Base-by-base conservation (phyloP, 2,329 filamentous ascomycete species). In the Colletotrichum sp. region DNA sequence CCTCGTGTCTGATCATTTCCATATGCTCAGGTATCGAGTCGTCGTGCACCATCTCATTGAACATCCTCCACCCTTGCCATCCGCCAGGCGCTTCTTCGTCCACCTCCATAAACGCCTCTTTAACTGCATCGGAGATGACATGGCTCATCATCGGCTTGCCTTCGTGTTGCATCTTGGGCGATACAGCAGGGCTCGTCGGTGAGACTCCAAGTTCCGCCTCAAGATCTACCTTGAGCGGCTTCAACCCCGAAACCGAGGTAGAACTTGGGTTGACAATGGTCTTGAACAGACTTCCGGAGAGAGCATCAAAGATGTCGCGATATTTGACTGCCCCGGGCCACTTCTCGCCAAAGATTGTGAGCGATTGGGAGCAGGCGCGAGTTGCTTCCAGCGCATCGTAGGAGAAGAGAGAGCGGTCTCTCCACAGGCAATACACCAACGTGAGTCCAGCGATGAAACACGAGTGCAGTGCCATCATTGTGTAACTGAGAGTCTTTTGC, bases 341-440 rank as follows among this genome's bases (percentile, higher is more conserved):
- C 70, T 81, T 81, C 61, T 82, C 80, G 3, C 79, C 81, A n/a
- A 82, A 81, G 12, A 82, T 81, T 2, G 80, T 81, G 3, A 82
- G 78, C 4, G 78, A 78, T 25, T 79, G 78, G 0, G 78, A 80
- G 44, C 81, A 82, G 1, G 81, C 81, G 3, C 80, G 77, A 6
- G 80, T 79, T 8, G 81, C 78, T 27, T 82, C 80, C 8, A 81
- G 75, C 1, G 79, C 77, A 34, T 82, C 79, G 36, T 79, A 80
- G 0, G 77, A 78, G 48, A 80, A 81, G 27, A 82, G 76, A 0
- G 70, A 55, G 2, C 68, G 67, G 57, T 80, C 77, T 11, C 79
- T 66, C 81, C 81, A 82, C 5, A 82, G 60, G 61, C 81, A 82
- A 76, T 82, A 82, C 4, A 82, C 77, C 0, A 82, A 71, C 0